Evolutionary conservation across 495 filamentous ascomycete genomes (phyloP).

Genomic region (Hypoxylon cercidicola): DNA sequence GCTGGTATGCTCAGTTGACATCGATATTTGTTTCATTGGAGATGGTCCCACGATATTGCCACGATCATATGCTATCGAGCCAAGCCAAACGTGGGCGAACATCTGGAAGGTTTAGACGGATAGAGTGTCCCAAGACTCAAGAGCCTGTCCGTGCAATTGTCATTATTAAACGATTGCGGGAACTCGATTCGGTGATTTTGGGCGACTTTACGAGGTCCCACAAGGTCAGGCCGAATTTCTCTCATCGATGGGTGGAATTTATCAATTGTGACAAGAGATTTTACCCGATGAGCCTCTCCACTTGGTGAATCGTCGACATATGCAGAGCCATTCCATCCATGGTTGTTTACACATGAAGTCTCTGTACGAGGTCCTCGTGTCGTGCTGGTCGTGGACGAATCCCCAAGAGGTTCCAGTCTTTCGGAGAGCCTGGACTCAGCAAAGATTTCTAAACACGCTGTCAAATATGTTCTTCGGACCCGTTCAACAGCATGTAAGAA

Average conservation of each 20-base stretch:
- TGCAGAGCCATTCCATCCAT: conserved; percentile 6
- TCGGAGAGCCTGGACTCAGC: conserved; percentile 16
- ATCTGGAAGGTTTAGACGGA: conserved; percentile 9
- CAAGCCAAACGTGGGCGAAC: conserved; percentile 19
- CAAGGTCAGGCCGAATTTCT: conserved; percentile 11
- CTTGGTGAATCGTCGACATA: conserved; percentile 5
- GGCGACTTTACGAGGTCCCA: conserved; percentile 8
- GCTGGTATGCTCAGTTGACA: conserved; percentile 33
- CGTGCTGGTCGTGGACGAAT: conserved; percentile 27
- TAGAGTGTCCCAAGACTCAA: conserved; percentile 5
- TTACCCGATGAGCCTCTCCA: conserved; percentile 3
- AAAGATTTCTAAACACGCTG: conserved; percentile 28
- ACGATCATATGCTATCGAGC: conserved; percentile 19
- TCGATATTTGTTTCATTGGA: conserved; percentile 26
- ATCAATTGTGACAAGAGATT: conserved; percentile 21
- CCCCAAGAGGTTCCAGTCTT: conserved; percentile 12
- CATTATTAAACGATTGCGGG: background rate
- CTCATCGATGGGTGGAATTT: conserved; percentile 16
- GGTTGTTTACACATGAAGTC: conserved; percentile 11
- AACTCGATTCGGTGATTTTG: conserved; percentile 8
- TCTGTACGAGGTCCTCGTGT: conserved; percentile 1
- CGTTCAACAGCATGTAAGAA: conserved; percentile 18
- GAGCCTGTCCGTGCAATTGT: conserved; percentile 4
- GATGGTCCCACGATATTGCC: conserved; percentile 9
- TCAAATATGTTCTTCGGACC: conserved; percentile 17